Evolutionary conservation across 768 basidiomycete genomes (phyloP).

Genomic region (Holtermannia corniformis): DNA sequence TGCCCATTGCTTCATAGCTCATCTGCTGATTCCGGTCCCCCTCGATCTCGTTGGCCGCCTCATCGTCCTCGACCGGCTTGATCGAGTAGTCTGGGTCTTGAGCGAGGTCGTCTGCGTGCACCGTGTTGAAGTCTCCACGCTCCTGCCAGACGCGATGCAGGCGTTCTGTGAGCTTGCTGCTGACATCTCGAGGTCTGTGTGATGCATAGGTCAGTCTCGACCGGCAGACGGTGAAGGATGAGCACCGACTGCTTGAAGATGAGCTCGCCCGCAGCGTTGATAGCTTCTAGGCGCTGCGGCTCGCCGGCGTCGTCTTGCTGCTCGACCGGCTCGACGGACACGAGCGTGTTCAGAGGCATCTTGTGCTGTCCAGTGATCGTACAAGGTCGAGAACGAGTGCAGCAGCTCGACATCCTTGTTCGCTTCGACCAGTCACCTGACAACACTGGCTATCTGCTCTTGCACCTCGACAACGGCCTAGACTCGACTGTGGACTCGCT

Average conservation of each 20-base stretch:
- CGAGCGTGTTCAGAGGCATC: too few relatives aligned
- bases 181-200: slow-evolving; percentile 9
- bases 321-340: neutral
- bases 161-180: slow-evolving; percentile 16
- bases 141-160: slow-evolving; percentile 32
- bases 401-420: too few relatives aligned
- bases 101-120: slow-evolving; percentile 2
- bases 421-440: too few relatives aligned
- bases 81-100: slow-evolving; percentile 9
- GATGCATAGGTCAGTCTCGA: neutral
- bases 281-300: slow-evolving; percentile 6
- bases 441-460: too few relatives aligned
- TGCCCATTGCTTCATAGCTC: slow-evolving; percentile 23
- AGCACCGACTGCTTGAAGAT: slow-evolving; percentile 17
- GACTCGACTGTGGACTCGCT: too few relatives aligned
- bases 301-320: neutral
- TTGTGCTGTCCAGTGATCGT: too few relatives aligned
- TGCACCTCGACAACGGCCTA: too few relatives aligned
- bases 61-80: slow-evolving; percentile 1
- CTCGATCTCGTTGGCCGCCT: slow-evolving; percentile 2
- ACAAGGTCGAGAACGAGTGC: too few relatives aligned
- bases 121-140: slow-evolving; percentile 26
- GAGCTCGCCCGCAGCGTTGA: slow-evolving; percentile 17
- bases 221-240: neutral
- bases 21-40: slow-evolving; percentile 10